Conservation (phyloP, 1,284 basidiomycete species). For the Sporisorium reilianum region DNA sequence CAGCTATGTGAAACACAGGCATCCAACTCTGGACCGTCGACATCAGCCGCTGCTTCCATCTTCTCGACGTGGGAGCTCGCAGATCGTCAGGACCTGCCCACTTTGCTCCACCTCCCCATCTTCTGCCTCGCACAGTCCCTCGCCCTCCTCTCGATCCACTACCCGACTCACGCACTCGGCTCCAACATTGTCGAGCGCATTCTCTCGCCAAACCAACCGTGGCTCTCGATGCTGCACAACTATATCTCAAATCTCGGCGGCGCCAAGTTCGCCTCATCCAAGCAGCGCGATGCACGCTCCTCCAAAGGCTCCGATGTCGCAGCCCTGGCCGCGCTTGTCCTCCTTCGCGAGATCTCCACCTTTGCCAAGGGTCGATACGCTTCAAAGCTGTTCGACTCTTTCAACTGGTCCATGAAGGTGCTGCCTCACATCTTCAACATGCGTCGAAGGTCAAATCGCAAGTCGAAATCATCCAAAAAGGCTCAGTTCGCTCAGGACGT, state of each 20-base stretch:
- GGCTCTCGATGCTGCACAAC: slow-evolving; percentile 49
- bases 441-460: slow-evolving; percentile 43
- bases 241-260: slow-evolving; percentile 48
- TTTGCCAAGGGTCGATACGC: slow-evolving; percentile 59
- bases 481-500: slow-evolving; percentile 34
- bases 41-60: slow-evolving; percentile 34
- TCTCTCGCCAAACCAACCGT: slow-evolving; percentile 49
- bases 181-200: slow-evolving; percentile 54
- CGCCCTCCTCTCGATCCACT: slow-evolving; percentile 58
- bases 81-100: slow-evolving; percentile 39
- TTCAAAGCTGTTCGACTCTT: slow-evolving; percentile 54
- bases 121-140: slow-evolving; percentile 63
- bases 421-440: slow-evolving; percentile 57
- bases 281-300: slow-evolving; percentile 23
- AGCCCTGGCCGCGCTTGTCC: slow-evolving; percentile 47
- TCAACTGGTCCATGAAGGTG: slow-evolving; percentile 59
- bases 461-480: slow-evolving; percentile 34
- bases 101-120: slow-evolving; percentile 54
- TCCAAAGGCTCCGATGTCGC: slow-evolving; percentile 43
- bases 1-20: slow-evolving; percentile 47
- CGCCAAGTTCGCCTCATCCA: slow-evolving; percentile 28
- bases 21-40: slow-evolving; percentile 24
- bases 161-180: slow-evolving; percentile 58
- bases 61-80: slow-evolving; percentile 51
- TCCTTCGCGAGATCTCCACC: slow-evolving; percentile 53